Evolutionary conservation across 148 eudicot genomes (phyloP).

Genomic region (Chenopodium quinoa): DNA sequence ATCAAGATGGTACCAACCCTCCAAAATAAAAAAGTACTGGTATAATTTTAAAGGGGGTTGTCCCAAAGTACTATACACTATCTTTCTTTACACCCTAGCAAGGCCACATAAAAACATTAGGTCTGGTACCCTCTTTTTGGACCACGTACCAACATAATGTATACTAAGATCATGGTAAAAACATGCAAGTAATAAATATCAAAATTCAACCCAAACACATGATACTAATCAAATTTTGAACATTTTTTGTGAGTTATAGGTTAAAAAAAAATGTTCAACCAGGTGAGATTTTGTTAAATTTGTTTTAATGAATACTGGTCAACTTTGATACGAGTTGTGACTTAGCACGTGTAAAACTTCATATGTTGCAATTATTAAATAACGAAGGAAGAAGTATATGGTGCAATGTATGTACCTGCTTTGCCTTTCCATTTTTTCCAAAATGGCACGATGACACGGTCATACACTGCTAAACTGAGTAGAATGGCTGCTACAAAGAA

Average conservation of each 20-base stretch:
- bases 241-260: no score
- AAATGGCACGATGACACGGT: constrained; percentile 57
- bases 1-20: constrained; percentile 1
- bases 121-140: constrained; percentile 7
- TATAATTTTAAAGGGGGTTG: neutral
- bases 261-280: no score
- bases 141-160: constrained; percentile 3
- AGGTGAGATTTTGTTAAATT: no score
- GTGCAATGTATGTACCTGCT: constrained; percentile 44
- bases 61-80: constrained; percentile 6
- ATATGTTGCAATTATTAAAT: no score
- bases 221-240: no score
- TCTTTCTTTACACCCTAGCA: constrained; percentile 24
- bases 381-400: neutral
- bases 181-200: neutral
- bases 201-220: neutral
- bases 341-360: no score
- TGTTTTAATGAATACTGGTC: no score
- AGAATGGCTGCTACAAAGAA: constrained; percentile 77
- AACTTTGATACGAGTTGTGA: no score
- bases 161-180: neutral
- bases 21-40: neutral
- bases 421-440: constrained; percentile 59
- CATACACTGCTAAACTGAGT: constrained; percentile 53
- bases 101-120: constrained; percentile 14